Evolutionary conservation across 2,329 filamentous ascomycete genomes (phyloP).

Genomic region (Phialophora verrucosa): DNA sequence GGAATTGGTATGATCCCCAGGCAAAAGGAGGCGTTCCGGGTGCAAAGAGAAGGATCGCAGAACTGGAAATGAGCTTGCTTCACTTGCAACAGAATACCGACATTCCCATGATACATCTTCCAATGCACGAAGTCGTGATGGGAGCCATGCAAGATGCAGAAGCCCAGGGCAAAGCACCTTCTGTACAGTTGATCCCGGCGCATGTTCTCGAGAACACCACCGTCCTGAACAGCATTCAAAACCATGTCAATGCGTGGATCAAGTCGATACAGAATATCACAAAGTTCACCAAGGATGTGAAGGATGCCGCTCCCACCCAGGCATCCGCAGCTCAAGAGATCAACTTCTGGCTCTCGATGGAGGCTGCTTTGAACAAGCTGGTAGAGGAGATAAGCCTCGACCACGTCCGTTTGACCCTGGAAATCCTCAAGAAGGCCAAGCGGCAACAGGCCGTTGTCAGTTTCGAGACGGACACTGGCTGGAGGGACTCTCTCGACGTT

Average conservation of each 20-base stretch:
- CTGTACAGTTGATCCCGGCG: constrained; percentile 77
- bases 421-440: constrained; percentile 95
- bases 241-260: constrained; percentile 96
- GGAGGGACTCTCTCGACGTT: constrained; percentile 94
- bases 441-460: constrained; percentile 97
- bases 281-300: constrained; percentile 80
- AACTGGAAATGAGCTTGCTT: constrained; percentile 85
- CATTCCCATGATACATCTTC: constrained; percentile 87
- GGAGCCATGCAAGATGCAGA: constrained; percentile 79
- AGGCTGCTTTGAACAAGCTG: constrained; percentile 88
- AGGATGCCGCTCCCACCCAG: constrained; percentile 57
- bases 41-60: constrained; percentile 96
- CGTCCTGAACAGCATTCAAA: constrained; percentile 91
- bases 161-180: constrained; percentile 68
- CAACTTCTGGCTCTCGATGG: constrained; percentile 99
- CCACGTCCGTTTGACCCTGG: constrained; percentile 87
- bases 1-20: constrained; percentile 81
- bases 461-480: constrained; percentile 91
- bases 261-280: constrained; percentile 97
- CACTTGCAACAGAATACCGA: constrained; percentile 98
- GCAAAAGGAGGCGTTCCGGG: constrained; percentile 93
- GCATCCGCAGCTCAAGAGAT: constrained; percentile 94
- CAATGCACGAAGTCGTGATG: constrained; percentile 88
- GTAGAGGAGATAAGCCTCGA: constrained; percentile 86
- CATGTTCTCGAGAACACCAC: constrained; percentile 83